Percentiles rank a stretch among this genome's conserved stretches.
phyloP scores from a whole-genome alignment of 2,329 filamentous ascomycete species.

The Neonectria faginata region DNA sequence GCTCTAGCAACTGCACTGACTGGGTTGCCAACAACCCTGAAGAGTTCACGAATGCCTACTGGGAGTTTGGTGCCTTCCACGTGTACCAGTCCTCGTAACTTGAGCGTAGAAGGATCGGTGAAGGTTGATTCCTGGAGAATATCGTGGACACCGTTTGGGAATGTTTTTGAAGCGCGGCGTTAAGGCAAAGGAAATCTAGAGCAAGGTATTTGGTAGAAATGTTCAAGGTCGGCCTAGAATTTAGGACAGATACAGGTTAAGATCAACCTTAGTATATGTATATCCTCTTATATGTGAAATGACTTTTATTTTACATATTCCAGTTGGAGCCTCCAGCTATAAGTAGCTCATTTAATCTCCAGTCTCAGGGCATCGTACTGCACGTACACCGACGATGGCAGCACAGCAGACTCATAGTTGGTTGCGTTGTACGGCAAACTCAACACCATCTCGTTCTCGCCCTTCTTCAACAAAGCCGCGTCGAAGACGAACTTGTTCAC shows the following conservation, averaged over 20 bases:
- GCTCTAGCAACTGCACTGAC: conserved; percentile 67
- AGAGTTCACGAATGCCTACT: conserved; percentile 70
- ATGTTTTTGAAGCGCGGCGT: conserved; percentile 41
- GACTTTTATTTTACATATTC: not conserved
- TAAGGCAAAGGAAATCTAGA: conserved; percentile 7
- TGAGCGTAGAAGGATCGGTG: not conserved
- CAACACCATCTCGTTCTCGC: conserved; percentile 67
- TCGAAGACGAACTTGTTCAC: conserved; percentile 70
- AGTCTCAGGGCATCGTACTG: conserved; percentile 74
- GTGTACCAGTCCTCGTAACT: conserved; percentile 60
- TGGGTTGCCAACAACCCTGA: conserved; percentile 68
- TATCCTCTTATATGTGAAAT: not conserved
- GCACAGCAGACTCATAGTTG: conserved; percentile 67
- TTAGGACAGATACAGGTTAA: not conserved
- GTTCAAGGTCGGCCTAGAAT: too few relatives aligned
- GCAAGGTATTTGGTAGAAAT: not conserved
- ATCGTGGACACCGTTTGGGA: not conserved
- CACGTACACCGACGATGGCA: conserved; percentile 68
- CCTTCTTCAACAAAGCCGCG: conserved; percentile 59
- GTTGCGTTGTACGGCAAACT: conserved; percentile 70
- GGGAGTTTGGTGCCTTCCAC: conserved; percentile 72
- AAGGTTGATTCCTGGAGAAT: not conserved
- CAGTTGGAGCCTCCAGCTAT: not conserved
- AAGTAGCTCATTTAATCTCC: conserved; percentile 56
- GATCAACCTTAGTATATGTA: not conserved